Evolutionary conservation across 345 rosid genomes (phyloP), one percentile per base, ranked within the genome.

Genomic region (Eucalyptus erythrocorys): DNA sequence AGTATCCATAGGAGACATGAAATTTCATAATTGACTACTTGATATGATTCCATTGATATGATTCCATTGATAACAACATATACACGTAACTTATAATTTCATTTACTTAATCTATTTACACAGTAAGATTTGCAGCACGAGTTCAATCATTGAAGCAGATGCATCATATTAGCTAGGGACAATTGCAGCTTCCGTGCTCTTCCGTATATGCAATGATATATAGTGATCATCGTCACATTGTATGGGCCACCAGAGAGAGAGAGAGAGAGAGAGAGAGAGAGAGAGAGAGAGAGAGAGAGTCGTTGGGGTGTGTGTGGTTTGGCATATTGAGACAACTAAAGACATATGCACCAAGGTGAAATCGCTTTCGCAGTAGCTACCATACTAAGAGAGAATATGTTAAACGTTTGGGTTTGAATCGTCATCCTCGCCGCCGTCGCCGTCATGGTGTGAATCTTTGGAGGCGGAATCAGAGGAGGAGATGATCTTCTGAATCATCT

Each of bases 401-500:
- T 71, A 71, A 71, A 71, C 81, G 81, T 71, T 37, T 71, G 8
- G 27, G 81, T 71, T 71, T 37, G 14, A 71, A 71, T 71, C 27
- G 45, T 37, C 4, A 2, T 64, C 76, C 3, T 37, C 14, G 14
- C 27, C 81, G 14, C 5, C 45, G 81, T 71, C 45, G 4, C 26
- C 45, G 89, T 92, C 88, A 68, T 92, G 91, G 47, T 90, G 93
- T 13, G 94, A 89, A 82, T 92, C 92, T 42, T 76, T 43, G 86
- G 90, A 86, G 87, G 89, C 26, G 4, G 88, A 84, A 48, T 86
- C 85, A 86, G 96, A 92, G 82, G 94, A 94, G 34, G 95, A 89
- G 87, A 96, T 96, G 89, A 96, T 93, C 89, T 94, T 94, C 89
- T 92, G 96, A 19, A 97, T 96, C 97, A 96, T 93, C 88, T 91